These are phyloP conservation scores for Insectozyma bohioensis DNA, from an alignment of 1,139 yeast genomes.

Conservation along the genomic window DNA sequence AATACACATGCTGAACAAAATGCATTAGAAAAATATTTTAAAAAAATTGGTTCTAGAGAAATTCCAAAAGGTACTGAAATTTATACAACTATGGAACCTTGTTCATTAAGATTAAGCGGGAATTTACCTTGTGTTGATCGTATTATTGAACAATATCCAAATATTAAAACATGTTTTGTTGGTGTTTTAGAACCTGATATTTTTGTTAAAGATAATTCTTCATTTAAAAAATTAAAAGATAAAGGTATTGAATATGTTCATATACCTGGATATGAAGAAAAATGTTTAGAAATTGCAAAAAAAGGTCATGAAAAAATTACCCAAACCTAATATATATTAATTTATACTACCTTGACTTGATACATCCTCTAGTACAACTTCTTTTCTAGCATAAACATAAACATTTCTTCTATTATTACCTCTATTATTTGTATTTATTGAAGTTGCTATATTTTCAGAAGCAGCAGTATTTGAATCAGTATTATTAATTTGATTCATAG, in stretches of 20 bases:
- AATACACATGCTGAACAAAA: constrained; percentile 98
- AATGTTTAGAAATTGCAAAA: constrained; percentile 68
- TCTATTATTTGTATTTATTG: constrained; percentile 14
- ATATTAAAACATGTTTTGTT: constrained; percentile 75
- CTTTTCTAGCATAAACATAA: constrained; percentile 57
- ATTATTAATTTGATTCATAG: constrained; percentile 1
- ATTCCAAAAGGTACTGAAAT: constrained; percentile 79
- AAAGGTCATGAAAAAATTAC: constrained; percentile 63
- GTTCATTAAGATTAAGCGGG: constrained; percentile 86
- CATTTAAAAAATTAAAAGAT: constrained; percentile 51
- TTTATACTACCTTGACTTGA: constrained; percentile 16
- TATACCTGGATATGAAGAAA: constrained; percentile 82
- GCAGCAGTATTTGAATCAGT: constrained; percentile 1
- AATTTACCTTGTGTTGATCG: constrained; percentile 86
- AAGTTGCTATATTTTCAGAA: constrained; percentile 5
- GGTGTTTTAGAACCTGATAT: constrained; percentile 92
- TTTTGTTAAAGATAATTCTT: constrained; percentile 77
- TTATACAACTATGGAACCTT: constrained; percentile 98
- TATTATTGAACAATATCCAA: constrained; percentile 45
- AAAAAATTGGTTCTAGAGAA: constrained; percentile 30
- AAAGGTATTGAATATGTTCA: constrained; percentile 71
- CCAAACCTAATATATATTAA: neutral
- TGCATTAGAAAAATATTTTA: constrained; percentile 76
- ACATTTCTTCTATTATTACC: constrained; percentile 45
- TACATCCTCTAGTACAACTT: constrained; percentile 44